Conservation (phyloP, 108 stramenopile species). For the Stephanodiscus minutulus region DNA sequence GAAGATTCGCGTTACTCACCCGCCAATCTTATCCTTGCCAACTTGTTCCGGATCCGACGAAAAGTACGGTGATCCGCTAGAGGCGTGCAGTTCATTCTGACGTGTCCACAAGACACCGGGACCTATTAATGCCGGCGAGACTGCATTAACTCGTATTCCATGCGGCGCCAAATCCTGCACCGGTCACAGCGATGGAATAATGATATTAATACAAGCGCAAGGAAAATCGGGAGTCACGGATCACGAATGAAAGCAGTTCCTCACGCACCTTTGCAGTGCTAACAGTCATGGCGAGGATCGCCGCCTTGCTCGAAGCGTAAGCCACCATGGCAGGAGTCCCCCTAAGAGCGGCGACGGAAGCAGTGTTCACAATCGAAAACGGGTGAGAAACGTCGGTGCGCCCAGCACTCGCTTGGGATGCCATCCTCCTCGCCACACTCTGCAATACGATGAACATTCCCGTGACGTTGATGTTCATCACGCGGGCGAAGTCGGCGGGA, state of each 20-base stretch:
- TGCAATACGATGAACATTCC: slow-evolving; percentile 90
- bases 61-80: slow-evolving; percentile 82
- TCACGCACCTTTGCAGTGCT: slow-evolving; percentile 50
- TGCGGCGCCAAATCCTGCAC: slow-evolving; percentile 89
- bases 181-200: too few relatives aligned
- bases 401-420: slow-evolving; percentile 33
- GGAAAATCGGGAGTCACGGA: too few relatives aligned
- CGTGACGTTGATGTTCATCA: slow-evolving; percentile 92
- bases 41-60: slow-evolving; percentile 74
- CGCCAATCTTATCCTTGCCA: slow-evolving; percentile 72
- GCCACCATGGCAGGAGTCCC: slow-evolving; percentile 92
- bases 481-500: slow-evolving; percentile 74
- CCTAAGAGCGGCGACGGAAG: slow-evolving; percentile 81
- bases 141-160: slow-evolving; percentile 87
- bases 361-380: slow-evolving; percentile 89
- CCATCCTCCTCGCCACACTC: slow-evolving; percentile 78
- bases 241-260: too few relatives aligned
- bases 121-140: slow-evolving; percentile 90
- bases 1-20: slow-evolving; percentile 19
- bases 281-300: slow-evolving; percentile 85
- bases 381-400: slow-evolving; percentile 20
- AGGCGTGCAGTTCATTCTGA: slow-evolving; percentile 89
- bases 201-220: too few relatives aligned
- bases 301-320: slow-evolving; percentile 86
- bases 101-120: slow-evolving; percentile 94